These are phyloP conservation scores for Amniculicola lignicola DNA, from an alignment of 495 filamentous ascomycete genomes.

Conservation along the genomic window DNA sequence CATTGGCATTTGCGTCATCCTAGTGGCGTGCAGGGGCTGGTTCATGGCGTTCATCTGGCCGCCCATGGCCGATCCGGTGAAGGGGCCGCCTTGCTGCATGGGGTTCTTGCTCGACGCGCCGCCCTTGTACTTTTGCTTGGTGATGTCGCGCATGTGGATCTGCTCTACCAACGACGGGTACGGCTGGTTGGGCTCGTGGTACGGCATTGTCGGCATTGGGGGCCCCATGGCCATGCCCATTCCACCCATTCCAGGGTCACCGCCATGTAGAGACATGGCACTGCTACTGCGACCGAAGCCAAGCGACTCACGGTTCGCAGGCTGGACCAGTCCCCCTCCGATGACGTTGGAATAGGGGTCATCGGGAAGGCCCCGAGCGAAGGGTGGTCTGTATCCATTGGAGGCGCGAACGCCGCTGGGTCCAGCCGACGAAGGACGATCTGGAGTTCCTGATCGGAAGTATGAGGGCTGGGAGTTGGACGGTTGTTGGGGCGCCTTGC, in stretches of 20 bases:
- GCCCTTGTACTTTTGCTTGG: conserved; percentile 27
- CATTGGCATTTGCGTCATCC: conserved; percentile 25
- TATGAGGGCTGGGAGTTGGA: conserved; percentile 63
- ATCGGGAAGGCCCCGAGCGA: conserved; percentile 79
- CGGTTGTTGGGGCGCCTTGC: conserved; percentile 71
- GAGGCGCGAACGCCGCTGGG: conserved; percentile 45
- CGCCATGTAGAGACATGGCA: conserved; percentile 56
- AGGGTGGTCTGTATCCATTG: conserved; percentile 64
- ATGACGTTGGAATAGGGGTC: conserved; percentile 68
- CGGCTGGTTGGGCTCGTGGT: conserved; percentile 2
- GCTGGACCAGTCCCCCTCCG: conserved; percentile 75
- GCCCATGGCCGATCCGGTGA: conserved; percentile 21
- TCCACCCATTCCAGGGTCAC: too few relatives aligned
- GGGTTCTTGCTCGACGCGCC: conserved; percentile 22
- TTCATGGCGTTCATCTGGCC: conserved; percentile 22
- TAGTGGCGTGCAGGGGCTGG: not conserved
- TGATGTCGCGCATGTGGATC: conserved; percentile 15
- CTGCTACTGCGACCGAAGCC: conserved; percentile 50
- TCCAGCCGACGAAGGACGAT: conserved; percentile 46
- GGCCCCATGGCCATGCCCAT: not conserved
- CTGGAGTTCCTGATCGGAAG: conserved; percentile 52
- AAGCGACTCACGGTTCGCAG: conserved; percentile 66
- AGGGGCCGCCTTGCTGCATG: conserved; percentile 7
- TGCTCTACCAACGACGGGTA: conserved; percentile 11
- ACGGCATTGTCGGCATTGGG: conserved; percentile 7